Conservation (phyloP, 306 rosid genomes). For the Dalbergia cochinchinensis region DNA sequence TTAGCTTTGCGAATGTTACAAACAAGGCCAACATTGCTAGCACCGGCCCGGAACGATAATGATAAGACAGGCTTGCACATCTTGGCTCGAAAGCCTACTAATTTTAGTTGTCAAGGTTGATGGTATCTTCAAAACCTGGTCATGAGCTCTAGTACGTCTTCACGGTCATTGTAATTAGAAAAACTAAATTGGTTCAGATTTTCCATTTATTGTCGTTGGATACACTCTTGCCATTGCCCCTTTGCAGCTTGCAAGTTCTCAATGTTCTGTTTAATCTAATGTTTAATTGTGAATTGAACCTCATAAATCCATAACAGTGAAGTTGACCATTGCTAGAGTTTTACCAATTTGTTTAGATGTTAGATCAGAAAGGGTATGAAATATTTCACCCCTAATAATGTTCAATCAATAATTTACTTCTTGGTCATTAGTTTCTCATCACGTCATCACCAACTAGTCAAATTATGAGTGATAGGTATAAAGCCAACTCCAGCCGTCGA, state of each 20-base stretch:
- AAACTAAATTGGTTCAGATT: not conserved
- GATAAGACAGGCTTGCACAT: conserved; percentile 45
- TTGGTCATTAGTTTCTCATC: not conserved
- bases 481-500: conserved; percentile 20
- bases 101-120: not conserved
- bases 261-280: not conserved
- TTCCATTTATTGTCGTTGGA: not conserved
- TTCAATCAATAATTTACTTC: not conserved
- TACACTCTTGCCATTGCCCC: not conserved
- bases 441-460: not conserved
- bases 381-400: not conserved
- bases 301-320: too few species aligned
- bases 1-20: conserved; percentile 40
- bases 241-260: not conserved
- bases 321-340: not conserved
- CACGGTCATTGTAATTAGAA: not conserved
- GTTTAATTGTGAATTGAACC: too few species aligned
- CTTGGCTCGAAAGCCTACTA: conserved; percentile 47
- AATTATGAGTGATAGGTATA: conserved; percentile 22
- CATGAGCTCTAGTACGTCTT: conserved; percentile 25
- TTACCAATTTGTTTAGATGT: not conserved
- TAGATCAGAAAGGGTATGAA: not conserved
- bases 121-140: not conserved
- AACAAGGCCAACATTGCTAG: not conserved
- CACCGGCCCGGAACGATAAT: conserved; percentile 20